A percentile compares a stretch with the other conserved stretches of the same genome.
Conservation (phyloP, 352 stramenopile species). For the Aphanomyces astaci region DNA sequence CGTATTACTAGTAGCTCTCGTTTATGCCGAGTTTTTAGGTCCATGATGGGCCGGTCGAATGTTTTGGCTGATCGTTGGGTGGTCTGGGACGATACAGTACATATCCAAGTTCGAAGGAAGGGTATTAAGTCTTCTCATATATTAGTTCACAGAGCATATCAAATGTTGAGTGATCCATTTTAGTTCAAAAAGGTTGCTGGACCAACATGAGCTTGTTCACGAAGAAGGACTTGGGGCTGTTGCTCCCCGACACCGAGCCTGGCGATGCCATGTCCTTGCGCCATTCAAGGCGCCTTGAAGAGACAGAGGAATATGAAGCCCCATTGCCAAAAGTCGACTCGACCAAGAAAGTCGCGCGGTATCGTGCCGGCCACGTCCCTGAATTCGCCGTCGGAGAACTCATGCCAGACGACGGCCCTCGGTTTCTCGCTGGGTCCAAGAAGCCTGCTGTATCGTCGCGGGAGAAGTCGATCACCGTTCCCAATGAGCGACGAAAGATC, state of each 20-base stretch:
- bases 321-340: constrained; percentile 73
- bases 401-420: constrained; percentile 10
- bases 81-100: no score
- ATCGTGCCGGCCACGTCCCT: constrained; percentile 73
- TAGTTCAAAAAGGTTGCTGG: not conserved
- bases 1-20: no score
- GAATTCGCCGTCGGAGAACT: constrained; percentile 46
- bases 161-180: not conserved
- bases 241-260: constrained; percentile 72
- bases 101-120: no score
- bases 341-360: constrained; percentile 74
- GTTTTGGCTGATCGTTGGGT: no score
- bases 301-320: constrained; percentile 62
- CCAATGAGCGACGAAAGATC: constrained; percentile 10
- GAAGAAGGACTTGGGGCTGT: constrained; percentile 77
- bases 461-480: not conserved
- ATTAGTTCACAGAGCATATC: not conserved
- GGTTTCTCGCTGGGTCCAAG: not conserved
- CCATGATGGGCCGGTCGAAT: no score
- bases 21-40: no score
- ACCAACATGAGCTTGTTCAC: constrained; percentile 68
- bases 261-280: constrained; percentile 72
- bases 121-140: not conserved
- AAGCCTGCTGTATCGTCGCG: not conserved
- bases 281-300: constrained; percentile 62